phyloP scores from a whole-genome alignment of 768 basidiomycete genomes.

The Boletus barrowsii region DNA sequence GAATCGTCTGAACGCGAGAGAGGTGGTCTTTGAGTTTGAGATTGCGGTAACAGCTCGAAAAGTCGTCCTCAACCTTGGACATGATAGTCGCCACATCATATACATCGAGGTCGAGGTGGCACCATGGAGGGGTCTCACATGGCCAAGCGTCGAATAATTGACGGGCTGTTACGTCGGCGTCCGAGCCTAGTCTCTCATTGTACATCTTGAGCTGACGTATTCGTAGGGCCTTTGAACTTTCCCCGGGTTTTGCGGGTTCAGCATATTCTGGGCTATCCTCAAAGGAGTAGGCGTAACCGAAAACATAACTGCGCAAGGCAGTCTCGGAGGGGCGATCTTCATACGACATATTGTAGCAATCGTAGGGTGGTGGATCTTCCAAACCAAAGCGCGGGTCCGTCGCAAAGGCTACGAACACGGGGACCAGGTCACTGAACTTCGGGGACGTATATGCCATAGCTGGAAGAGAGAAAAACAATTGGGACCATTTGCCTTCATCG shows the following conservation, averaged over 20 bases:
- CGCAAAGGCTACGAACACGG: slow-evolving; percentile 33
- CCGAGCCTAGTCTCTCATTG: slow-evolving; percentile 1
- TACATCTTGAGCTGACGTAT: slow-evolving; percentile 9
- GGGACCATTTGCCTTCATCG: slow-evolving; percentile 10
- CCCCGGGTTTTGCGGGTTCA: neutral
- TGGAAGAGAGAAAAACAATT: slow-evolving; percentile 32
- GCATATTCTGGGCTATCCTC: slow-evolving; percentile 14
- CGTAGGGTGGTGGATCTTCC: slow-evolving; percentile 16
- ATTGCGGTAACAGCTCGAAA: slow-evolving; percentile 17
- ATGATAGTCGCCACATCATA: slow-evolving; percentile 8
- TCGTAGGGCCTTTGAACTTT: neutral
- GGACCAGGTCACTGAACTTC: slow-evolving; percentile 13
- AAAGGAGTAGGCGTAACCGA: neutral
- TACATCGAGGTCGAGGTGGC: neutral
- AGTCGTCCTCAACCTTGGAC: neutral
- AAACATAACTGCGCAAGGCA: neutral
- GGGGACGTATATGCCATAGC: slow-evolving; percentile 31
- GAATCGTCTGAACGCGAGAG: slow-evolving; percentile 3
- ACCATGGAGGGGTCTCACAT: slow-evolving; percentile 10
- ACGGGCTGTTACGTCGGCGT: neutral
- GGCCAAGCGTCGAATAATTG: slow-evolving; percentile 16
- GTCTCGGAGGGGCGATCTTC: slow-evolving; percentile 2
- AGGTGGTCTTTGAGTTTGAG: slow-evolving; percentile 14
- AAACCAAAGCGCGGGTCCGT: slow-evolving; percentile 4
- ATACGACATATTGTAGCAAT: slow-evolving; percentile 8